These are phyloP conservation scores for Pseudonitzschia multiseries DNA, from an alignment of 108 stramenopile genomes.

Conservation along the genomic window DNA sequence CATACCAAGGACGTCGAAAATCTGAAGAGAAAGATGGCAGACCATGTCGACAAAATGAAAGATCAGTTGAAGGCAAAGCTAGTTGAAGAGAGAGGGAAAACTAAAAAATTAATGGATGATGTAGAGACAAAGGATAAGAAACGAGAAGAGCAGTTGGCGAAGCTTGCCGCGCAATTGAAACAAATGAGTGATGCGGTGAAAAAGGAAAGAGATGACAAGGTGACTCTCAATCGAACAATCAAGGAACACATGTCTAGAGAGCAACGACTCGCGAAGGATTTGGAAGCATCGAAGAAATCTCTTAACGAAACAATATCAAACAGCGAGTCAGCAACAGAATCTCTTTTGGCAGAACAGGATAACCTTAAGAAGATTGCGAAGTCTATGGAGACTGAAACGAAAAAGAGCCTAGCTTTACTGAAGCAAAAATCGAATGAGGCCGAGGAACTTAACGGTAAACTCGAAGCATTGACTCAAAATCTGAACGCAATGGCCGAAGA, in stretches of 20 bases:
- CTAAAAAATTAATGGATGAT: slow-evolving; percentile 18
- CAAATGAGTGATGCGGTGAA: slow-evolving; percentile 27
- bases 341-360: slow-evolving; percentile 60
- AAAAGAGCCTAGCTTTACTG: slow-evolving; percentile 42
- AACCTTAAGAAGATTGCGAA: slow-evolving; percentile 13
- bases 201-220: slow-evolving; percentile 55
- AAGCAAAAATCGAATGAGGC: slow-evolving; percentile 50
- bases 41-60: slow-evolving; percentile 74
- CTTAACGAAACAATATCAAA: slow-evolving; percentile 41
- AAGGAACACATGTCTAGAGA: slow-evolving; percentile 42
- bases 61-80: slow-evolving; percentile 59
- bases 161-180: slow-evolving; percentile 41
- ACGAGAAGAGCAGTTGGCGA: slow-evolving; percentile 44
- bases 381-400: slow-evolving; percentile 35
- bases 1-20: slow-evolving; percentile 53
- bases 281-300: slow-evolving; percentile 48
- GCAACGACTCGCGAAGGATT: slow-evolving; percentile 44
- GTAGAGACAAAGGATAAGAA: slow-evolving; percentile 28
- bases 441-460: slow-evolving; percentile 75
- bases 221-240: slow-evolving; percentile 39
- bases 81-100: slow-evolving; percentile 26
- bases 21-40: slow-evolving; percentile 66
- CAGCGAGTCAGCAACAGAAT: slow-evolving; percentile 43
- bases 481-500: slow-evolving; percentile 69
- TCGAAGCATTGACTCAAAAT: slow-evolving; percentile 56